These are phyloP conservation scores for Russula earlei DNA, from an alignment of 768 basidiomycete species.

Conservation along the genomic window DNA sequence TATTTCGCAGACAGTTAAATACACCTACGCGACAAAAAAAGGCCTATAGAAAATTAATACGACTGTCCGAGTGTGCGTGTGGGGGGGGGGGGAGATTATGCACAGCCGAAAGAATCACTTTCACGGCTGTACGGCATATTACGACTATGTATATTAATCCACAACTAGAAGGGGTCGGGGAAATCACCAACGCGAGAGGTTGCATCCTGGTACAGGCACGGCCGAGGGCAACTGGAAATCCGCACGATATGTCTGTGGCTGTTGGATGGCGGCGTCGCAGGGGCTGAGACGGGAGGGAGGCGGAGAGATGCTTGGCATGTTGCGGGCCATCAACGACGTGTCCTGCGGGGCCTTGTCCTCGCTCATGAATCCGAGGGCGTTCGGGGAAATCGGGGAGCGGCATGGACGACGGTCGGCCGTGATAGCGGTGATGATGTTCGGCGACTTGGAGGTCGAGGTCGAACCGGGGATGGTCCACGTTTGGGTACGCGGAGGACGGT, in stretches of 20 bases:
- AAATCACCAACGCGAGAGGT: not conserved
- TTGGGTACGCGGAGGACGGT: not conserved
- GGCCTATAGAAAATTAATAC: no score
- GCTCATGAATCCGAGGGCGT: not conserved
- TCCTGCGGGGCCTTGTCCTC: not conserved
- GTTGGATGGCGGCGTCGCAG: not conserved
- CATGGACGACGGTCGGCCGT: not conserved
- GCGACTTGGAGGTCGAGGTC: not conserved
- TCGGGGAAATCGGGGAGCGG: not conserved
- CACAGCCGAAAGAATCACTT: no score
- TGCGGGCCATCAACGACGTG: not conserved
- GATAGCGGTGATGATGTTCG: not conserved
- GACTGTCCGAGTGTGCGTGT: no score
- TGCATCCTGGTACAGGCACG: not conserved
- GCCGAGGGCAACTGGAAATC: not conserved
- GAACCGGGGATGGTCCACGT: no score
- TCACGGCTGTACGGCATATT: no score
- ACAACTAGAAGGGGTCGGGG: not conserved
- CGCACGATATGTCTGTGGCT: not conserved
- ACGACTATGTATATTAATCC: not conserved
- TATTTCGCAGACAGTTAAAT: no score
- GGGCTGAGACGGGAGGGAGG: not conserved
- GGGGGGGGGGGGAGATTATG: no score
- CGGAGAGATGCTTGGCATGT: not conserved
- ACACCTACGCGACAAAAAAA: no score